Base-by-base conservation (phyloP, 1,284 basidiomycete genomes). In the Leccinum pachyderme region DNA sequence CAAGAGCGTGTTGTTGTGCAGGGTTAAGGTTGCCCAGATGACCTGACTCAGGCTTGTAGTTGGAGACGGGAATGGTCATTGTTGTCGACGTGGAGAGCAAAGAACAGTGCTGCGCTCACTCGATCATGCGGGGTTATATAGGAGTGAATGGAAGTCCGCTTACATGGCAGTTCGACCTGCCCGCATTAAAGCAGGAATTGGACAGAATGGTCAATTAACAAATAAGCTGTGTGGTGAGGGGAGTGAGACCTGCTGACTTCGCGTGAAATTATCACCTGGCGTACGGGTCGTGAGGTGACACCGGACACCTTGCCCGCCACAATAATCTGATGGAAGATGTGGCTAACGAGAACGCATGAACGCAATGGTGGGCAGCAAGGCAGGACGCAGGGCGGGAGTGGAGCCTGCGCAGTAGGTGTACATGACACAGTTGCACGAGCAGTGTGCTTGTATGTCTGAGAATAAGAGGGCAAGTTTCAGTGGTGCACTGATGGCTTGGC, bases 11-110 rank as follows among this genome's bases (percentile, higher is more conserved):
- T 61, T 84, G 79, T 70, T 96, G 91, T 4, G 75, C 64, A 11
- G 80, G 72, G 24, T 82, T 84, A 62, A 96, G 81, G 74, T 96
- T 93, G 18, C 94, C 94, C 37, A 92, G 77, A 51, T 88, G 81
- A 15, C 93, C 93, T 7, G 91, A 86, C 6, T 77, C 77, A 4
- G 89, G 88, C 64, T 79, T 77, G 73, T 87, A 90, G 70, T n/a
- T n/a, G n/a, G 83, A 80, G 72, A 89, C 81, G 15, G 35, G 35
- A 1, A 37, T n/a, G n/a, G 85, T 86, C 58, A 86, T 74, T 0
- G 7, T 35, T 35, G 1, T 35, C 33, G 33, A 35, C 0, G 35
- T 37, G n/a, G 7, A 35, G 15, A 35, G 7, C 7, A n/a, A n/a
- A 3, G 35, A 37, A n/a, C n/a, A n/a, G 0, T 0, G n/a, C 7